These are phyloP conservation scores for Podila epicladia DNA, from an alignment of 192 early-diverging fungal genomes.

Conservation along the genomic window DNA sequence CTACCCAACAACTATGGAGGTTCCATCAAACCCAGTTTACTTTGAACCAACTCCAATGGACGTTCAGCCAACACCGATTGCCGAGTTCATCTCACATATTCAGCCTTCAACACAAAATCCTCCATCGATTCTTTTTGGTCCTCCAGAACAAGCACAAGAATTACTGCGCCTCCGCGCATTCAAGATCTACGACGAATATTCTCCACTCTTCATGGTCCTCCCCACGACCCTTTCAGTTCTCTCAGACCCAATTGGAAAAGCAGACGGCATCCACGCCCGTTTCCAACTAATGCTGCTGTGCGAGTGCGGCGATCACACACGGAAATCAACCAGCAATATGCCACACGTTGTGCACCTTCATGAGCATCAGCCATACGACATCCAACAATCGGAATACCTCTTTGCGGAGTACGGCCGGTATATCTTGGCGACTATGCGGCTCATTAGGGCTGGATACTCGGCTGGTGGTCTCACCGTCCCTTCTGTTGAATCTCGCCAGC, in stretches of 20 bases:
- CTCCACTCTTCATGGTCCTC: conserved; percentile 2
- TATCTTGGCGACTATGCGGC: neutral
- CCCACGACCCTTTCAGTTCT: too few species aligned
- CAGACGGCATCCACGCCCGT: neutral
- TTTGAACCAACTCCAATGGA: too few species aligned
- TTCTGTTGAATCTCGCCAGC: neutral
- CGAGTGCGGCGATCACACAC: neutral
- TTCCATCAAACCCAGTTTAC: too few species aligned
- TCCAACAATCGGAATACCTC: neutral
- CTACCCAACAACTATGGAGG: too few species aligned
- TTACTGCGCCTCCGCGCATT: neutral
- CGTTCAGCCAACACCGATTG: too few species aligned
- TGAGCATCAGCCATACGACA: neutral
- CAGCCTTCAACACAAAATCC: neutral
- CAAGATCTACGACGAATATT: neutral
- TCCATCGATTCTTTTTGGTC: neutral
- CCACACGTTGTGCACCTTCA: neutral
- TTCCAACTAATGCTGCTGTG: neutral
- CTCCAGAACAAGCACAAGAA: neutral
- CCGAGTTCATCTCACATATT: neutral
- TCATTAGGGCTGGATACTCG: neutral
- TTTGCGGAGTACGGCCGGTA: neutral
- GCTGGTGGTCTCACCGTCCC: neutral
- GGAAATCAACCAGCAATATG: neutral
- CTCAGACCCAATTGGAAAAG: too few species aligned